Evolutionary conservation across 2,329 filamentous ascomycete species (phyloP).

Genomic region (Xylaria sp.): DNA sequence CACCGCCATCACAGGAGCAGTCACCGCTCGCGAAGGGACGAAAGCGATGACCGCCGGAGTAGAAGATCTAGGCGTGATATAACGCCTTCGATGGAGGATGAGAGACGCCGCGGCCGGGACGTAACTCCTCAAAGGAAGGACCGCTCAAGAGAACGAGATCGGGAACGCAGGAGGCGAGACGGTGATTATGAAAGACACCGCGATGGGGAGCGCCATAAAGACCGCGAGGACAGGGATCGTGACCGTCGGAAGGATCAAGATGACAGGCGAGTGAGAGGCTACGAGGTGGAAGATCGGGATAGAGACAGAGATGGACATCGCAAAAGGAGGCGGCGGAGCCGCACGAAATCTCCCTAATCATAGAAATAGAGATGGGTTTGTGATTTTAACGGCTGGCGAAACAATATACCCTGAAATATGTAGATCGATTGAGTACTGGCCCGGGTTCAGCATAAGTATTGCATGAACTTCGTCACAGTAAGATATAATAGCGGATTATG

Average conservation of each 20-base stretch:
- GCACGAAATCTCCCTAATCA: slow-evolving; percentile 57
- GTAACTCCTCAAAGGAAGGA: slow-evolving; percentile 44
- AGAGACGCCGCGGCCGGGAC: slow-evolving; percentile 41
- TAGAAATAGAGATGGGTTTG: slow-evolving; percentile 37
- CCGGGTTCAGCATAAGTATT: slow-evolving; percentile 12
- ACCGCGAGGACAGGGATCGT: slow-evolving; percentile 39
- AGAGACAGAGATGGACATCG: slow-evolving; percentile 42
- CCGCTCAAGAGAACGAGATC: slow-evolving; percentile 47
- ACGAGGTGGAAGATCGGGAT: slow-evolving; percentile 42
- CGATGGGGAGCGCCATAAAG: slow-evolving; percentile 38
- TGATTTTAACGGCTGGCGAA: slow-evolving; percentile 32
- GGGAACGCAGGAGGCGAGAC: slow-evolving; percentile 46
- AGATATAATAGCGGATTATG: slow-evolving; percentile 21
- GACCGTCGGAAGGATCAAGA: slow-evolving; percentile 33
- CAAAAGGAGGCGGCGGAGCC: slow-evolving; percentile 50
- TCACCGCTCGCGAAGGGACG: slow-evolving; percentile 54
- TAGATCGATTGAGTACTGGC: slow-evolving; percentile 25
- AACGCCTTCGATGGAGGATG: slow-evolving; percentile 43
- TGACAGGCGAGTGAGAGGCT: slow-evolving; percentile 19
- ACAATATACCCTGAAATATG: slow-evolving; percentile 36
- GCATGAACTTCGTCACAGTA: slow-evolving; percentile 9
- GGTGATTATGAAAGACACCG: slow-evolving; percentile 44
- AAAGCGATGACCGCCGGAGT: slow-evolving; percentile 41
- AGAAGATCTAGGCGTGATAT: slow-evolving; percentile 54
- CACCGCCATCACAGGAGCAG: slow-evolving; percentile 58